Conservation (phyloP, 2,329 filamentous ascomycete genomes). For the Aschersonia sp. region DNA sequence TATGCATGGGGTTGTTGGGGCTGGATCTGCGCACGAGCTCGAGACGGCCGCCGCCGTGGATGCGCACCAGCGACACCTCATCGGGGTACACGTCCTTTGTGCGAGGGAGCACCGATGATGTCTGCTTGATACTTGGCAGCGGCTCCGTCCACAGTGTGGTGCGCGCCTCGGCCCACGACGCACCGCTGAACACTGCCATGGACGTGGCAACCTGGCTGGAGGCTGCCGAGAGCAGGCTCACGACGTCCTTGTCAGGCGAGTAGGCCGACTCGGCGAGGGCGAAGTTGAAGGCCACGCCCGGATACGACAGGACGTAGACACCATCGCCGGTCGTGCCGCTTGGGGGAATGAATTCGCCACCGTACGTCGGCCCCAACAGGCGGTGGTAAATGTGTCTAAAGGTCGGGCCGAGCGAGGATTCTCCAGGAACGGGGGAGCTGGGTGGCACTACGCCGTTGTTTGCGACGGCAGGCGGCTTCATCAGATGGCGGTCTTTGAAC, state of each 20-base stretch:
- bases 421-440: constrained; percentile 16
- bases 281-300: constrained; percentile 87
- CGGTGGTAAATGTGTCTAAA: constrained; percentile 87
- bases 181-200: constrained; percentile 82
- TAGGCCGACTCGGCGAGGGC: constrained; percentile 61
- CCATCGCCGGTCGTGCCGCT: constrained; percentile 33
- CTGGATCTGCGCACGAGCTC: constrained; percentile 61
- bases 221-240: constrained; percentile 68
- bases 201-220: constrained; percentile 63
- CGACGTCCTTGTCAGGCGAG: constrained; percentile 65
- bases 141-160: constrained; percentile 60
- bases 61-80: constrained; percentile 67
- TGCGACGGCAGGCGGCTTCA: constrained; percentile 36
- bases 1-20: constrained; percentile 43
- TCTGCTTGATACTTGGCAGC: constrained; percentile 59
- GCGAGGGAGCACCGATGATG: constrained; percentile 47
- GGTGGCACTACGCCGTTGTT: constrained; percentile 19
- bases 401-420: constrained; percentile 43
- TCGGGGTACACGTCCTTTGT: constrained; percentile 71
- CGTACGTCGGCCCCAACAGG: constrained; percentile 85
- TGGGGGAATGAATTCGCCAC: constrained; percentile 75
- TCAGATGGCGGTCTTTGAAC: constrained; percentile 66
- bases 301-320: constrained; percentile 84
- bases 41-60: constrained; percentile 65
- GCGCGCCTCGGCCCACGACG: constrained; percentile 79